These are phyloP conservation scores for Termitomyces sp. DNA, from an alignment of 768 basidiomycete species.

Conservation along the genomic window DNA sequence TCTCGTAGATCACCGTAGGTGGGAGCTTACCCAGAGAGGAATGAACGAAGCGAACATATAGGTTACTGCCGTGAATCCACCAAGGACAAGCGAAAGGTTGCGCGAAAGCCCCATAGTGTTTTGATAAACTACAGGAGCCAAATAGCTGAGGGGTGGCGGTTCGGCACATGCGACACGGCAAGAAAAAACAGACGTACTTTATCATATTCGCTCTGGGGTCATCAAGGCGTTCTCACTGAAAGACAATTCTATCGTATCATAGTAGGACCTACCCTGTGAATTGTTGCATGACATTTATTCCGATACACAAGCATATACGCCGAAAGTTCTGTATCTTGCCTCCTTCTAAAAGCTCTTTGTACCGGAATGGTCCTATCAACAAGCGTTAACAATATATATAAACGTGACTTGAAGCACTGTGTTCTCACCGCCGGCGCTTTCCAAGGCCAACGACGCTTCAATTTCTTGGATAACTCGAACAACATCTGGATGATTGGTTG, in stretches of 20 bases:
- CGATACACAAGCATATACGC: constrained; percentile 31
- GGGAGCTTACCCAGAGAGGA: constrained; percentile 27
- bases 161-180: neutral
- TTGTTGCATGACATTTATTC: constrained; percentile 35
- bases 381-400: neutral
- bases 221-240: neutral
- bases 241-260: too few relatives aligned
- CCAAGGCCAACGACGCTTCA: constrained; percentile 27
- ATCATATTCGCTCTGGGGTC: constrained; percentile 29
- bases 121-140: constrained; percentile 35
- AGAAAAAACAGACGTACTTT: constrained; percentile 18
- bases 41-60: constrained; percentile 37
- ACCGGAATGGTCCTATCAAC: constrained; percentile 27
- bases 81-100: constrained; percentile 32
- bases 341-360: constrained; percentile 27
- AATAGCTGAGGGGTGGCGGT: constrained; percentile 20
- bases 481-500: constrained; percentile 26
- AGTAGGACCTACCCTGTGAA: constrained; percentile 27
- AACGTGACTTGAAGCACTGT: neutral
- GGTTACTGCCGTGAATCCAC: constrained; percentile 31
- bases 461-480: constrained; percentile 27
- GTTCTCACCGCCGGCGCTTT: constrained; percentile 29
- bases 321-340: constrained; percentile 32
- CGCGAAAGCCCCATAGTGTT: constrained; percentile 35
- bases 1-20: neutral